Evolutionary conservation across 176 grass and related monocot species (phyloP), one percentile per base, ranked within the genome.

Genomic region (Tillandsia leiboldiana): DNA sequence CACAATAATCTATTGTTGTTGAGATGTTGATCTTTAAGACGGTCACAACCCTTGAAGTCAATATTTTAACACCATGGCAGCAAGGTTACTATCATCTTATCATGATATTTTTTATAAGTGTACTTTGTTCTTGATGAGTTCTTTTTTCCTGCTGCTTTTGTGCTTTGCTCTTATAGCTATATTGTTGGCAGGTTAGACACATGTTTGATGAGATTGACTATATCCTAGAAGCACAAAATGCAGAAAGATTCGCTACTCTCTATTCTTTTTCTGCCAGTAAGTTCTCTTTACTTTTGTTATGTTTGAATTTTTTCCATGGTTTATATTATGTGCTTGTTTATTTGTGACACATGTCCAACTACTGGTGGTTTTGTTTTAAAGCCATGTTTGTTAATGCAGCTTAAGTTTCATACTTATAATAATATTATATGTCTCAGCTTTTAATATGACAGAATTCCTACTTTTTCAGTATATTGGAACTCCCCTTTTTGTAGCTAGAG

Each of bases 131-230:
- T 63, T 18, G 24, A 48, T 4, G 14, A 5, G 33, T 42, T 42
- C 5, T 1, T 63, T 49, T 63, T 49, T 17, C 11, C 9, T 73
- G 1, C 24, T 10, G 12, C 8, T 48, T 50, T 12, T 73, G 20
- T 42, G 33, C 33, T 11, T 14, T 61, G 56, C 56, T 18, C 54
- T 73, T 73, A 49, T 63, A 56, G 8, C 50, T 23, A 14, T 12
- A 64, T 83, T 67, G 71, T 82, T 15, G 77, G 81, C 77, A 97
- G 86, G 93, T 97, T 53, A 87, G 93, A 59, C 93, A 97, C 81
- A 97, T 97, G 93, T 97, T 97, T 87, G 87, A 92, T 68, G 93
- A 97, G 83, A 90, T 92, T 59, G 93, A 97, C 85, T 97, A 97
- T 73, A 67, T 87, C 63, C 77, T 87, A 59, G 89, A 92, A 82